Evolutionary conservation across 1,284 basidiomycete species (phyloP), one percentile per base, ranked within the genome.

Genomic region (Omphalotus olearius): DNA sequence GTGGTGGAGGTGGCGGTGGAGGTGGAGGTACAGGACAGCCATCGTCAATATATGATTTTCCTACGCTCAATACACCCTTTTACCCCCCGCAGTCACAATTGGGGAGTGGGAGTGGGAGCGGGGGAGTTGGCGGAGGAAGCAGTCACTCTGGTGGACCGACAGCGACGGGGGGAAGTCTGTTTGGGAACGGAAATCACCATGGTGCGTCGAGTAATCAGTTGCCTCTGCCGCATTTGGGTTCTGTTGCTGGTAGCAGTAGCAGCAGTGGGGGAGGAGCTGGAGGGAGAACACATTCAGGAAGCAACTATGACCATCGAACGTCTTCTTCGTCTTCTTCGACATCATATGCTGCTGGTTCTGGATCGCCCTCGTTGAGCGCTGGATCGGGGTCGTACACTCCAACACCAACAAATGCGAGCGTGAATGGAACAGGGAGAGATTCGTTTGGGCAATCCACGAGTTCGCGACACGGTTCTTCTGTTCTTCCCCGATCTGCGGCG

Each of bases 1-100:
- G 37, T 11, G 42, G 42, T 20, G 39, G 26, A 41, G 35, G 25
- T 25, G 42, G 9, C 13, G 14, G 9, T 26, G 45, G 9, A 45
- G 28, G 4, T 41, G 38, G 44, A 16, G 17, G 30, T 18, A 16
- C 43, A 16, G 16, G 23, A 23, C 23, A 23, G 7, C 13, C 20
- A 26, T 45, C 43, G 4, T 40, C 38, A 6, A 40, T 17, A 3
- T 52, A 42, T 36, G 41, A 47, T 30, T 52, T 52, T 28, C 51
- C 51, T 16, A 52, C 51, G 9, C 45, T 52, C 14, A 52, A 52
- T 23, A 47, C 51, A 1, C 51, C 51, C 11, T 52, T 47, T 28
- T 47, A 47, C 16, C 51, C 51, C 37, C 28, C 48, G 14, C 46
- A 36, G 11, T 38, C 49, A 1, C 41, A 43, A 30, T 44, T 42